Base-by-base conservation (phyloP, 1,284 basidiomycete genomes). In the Fomitopsis betulina region DNA sequence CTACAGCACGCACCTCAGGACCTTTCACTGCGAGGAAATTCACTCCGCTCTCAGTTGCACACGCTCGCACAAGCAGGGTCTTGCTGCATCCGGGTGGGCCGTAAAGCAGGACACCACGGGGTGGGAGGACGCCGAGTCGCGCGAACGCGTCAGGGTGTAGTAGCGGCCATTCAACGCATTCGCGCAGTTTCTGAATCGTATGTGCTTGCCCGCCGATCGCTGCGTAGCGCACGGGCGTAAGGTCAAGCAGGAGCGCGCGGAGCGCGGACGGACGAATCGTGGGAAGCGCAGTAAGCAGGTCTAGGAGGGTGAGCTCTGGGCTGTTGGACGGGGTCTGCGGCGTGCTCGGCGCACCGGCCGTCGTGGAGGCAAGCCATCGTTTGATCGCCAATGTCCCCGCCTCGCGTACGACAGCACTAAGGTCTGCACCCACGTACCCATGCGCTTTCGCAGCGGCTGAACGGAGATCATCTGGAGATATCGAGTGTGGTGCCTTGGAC, bases 11-110 rank as follows among this genome's bases (percentile, higher is more conserved):
- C 57, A 91, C 93, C 82, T 99, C 97, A 0, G 96, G 94, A 0
- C 97, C 97, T 72, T 98, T 98, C 58, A 99, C 93, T n/a, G 96
- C 93, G 40, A 99, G 83, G 69, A 98, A 99, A 73, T 99, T 99
- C 62, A 98, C 85, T 0, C 94, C 95, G 63, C 93, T 94, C 72
- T 98, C 96, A 33, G 87, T 92, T 3, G 97, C 97, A 65, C 96
- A 88, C 0, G 97, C 96, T 56, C 94, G 87, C 0, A 94, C 97
- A 23, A 96, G 87, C 49, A 99, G 79, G 0, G 97, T 99, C 77
- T 99, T 99, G 68, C 92, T 94, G 70, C 97, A 99, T 9, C 97
- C 96, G 0, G 97, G 97, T 3, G 97, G 97, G 1, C 97, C 97
- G 73, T 98, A 99, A 17, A 99, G 76, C 49, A 99, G 76, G 3